Base-by-base conservation (phyloP, 2,329 filamentous ascomycete genomes). In the Pseudogymnoascus sp. region DNA sequence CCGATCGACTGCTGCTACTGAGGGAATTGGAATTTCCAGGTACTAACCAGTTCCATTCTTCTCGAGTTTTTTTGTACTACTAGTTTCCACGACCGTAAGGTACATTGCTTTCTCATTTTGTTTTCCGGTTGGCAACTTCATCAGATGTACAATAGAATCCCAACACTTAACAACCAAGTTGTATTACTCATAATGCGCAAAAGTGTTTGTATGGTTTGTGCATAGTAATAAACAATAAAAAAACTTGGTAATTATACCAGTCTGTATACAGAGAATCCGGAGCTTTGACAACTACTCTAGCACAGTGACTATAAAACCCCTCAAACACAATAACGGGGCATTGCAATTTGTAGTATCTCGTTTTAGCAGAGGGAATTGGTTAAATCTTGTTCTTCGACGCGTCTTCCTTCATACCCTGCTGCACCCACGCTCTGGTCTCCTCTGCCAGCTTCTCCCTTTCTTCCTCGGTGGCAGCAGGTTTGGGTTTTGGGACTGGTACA, bases 321-420 rank as follows among this genome's bases (percentile, higher is more conserved):
- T 32, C 11, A 7, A 2, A n/a, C 25, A 30, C n/a, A 50, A 30
- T 25, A 50, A 28, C 20, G 28, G 9, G 41, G 12, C 4, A 50
- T 50, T 30, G 4, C 9, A 16, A 30, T 50, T 6, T 6, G 7
- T 11, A 14, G 6, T 30, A 3, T n/a, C 14, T 25, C n/a, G 4
- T 32, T 54, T 32, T 6, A 54, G 25, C 25, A 3, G n/a, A 32
- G 8, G 30, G 30, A 11, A 4, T 6, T 2, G 18, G 5, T 58
- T 58, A 58, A 11, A 58, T 39, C 57, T 28, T 50, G 38, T 32
- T 54, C 20, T 62, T 63, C 71, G 82, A 79, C 2, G 81, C 78
- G 73, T 90, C 86, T 0, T 79, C 77, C 74, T 87, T 83, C 87
- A 90, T 90, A 1, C 85, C 81, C 47, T 78, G 70, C 73, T 89